Conservation (phyloP, 176 grass and related monocot genomes). For the Eragrostis nindensis region DNA sequence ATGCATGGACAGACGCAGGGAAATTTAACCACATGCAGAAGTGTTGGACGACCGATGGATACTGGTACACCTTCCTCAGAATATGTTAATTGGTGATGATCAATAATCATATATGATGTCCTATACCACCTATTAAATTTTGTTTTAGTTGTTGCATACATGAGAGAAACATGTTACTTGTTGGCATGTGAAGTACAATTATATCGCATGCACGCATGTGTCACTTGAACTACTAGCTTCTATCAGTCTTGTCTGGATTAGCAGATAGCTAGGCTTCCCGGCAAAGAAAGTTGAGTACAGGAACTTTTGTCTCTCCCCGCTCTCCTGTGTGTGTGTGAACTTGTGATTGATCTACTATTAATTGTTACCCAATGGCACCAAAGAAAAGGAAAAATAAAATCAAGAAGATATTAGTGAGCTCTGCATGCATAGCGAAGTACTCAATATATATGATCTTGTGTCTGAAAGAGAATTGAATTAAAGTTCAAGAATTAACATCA, state of each 20-base stretch:
- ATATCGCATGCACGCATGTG: slow-evolving; percentile 20
- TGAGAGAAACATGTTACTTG: slow-evolving; percentile 34
- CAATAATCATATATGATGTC: background rate
- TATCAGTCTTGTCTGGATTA: slow-evolving; percentile 17
- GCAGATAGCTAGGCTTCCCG: background rate
- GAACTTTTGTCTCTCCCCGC: background rate
- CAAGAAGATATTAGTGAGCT: background rate
- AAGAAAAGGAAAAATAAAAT: background rate
- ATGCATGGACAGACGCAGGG: too few relatives aligned
- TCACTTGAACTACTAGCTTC: background rate
- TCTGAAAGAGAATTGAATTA: background rate
- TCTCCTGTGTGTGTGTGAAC: background rate
- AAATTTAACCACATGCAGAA: too few relatives aligned
- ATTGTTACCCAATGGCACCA: background rate
- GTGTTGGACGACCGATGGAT: too few relatives aligned
- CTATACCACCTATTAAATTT: background rate
- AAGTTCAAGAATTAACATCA: too few relatives aligned
- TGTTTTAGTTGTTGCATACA: background rate
- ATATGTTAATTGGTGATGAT: background rate
- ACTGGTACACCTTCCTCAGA: too few relatives aligned
- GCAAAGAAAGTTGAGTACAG: slow-evolving; percentile 2
- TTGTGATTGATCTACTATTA: background rate
- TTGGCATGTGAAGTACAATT: background rate
- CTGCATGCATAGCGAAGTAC: background rate
- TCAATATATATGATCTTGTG: background rate